These are phyloP conservation scores for Penicillium sp. DNA, from an alignment of 2,329 filamentous ascomycete genomes.

Conservation along the genomic window DNA sequence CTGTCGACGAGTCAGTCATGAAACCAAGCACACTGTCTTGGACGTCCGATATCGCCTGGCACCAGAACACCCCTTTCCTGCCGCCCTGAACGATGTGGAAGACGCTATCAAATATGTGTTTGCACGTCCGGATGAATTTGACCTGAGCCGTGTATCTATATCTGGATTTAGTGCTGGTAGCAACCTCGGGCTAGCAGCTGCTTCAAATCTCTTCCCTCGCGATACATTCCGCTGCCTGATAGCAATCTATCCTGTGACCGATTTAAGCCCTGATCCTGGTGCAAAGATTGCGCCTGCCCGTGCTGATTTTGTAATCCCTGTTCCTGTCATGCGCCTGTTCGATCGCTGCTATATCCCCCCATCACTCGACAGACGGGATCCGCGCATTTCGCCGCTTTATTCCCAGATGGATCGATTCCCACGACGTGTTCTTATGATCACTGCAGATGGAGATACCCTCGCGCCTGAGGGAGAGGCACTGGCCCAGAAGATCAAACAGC, in stretches of 20 bases:
- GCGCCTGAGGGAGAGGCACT: slow-evolving; percentile 32
- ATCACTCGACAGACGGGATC: slow-evolving; percentile 27
- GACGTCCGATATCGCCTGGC: slow-evolving; percentile 43
- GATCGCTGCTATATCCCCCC: slow-evolving; percentile 30
- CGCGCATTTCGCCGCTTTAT: slow-evolving; percentile 34
- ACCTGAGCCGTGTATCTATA: slow-evolving; percentile 33
- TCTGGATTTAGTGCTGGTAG: slow-evolving; percentile 47
- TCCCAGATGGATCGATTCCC: slow-evolving; percentile 29
- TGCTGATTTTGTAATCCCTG: slow-evolving; percentile 21
- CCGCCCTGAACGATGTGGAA: slow-evolving; percentile 42
- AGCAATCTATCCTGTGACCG: slow-evolving; percentile 33
- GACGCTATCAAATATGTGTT: slow-evolving; percentile 39
- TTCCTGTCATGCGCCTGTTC: slow-evolving; percentile 28
- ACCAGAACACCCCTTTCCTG: slow-evolving; percentile 43
- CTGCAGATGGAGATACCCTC: slow-evolving; percentile 29
- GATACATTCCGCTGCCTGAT: slow-evolving; percentile 34
- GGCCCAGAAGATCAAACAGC: slow-evolving; percentile 23
- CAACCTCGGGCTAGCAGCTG: slow-evolving; percentile 39
- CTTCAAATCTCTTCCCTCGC: slow-evolving; percentile 28
- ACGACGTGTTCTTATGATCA: slow-evolving; percentile 31
- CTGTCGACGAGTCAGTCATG: slow-evolving; percentile 25
- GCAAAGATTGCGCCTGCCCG: slow-evolving; percentile 26
- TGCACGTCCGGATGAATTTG: slow-evolving; percentile 34
- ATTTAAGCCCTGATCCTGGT: slow-evolving; percentile 21
- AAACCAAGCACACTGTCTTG: slow-evolving; percentile 34